Percentiles rank a stretch among this genome's conserved stretches.
Conservation (phyloP, 2,329 filamentous ascomycete species). For the Endoconidiophora laricicola region DNA sequence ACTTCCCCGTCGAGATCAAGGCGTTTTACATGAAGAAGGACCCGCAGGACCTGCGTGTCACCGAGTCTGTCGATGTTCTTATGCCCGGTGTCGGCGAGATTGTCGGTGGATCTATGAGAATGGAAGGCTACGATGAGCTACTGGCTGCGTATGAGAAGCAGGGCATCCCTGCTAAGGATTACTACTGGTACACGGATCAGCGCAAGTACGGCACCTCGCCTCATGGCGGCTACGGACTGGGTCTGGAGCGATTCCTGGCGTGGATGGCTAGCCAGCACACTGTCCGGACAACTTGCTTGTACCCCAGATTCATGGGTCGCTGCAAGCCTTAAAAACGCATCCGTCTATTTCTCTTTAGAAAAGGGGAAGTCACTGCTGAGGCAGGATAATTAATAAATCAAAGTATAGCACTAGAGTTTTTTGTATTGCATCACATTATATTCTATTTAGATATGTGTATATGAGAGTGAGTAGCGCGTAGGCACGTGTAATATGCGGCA, state of each 20-base stretch:
- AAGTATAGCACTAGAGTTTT: constrained; percentile 12
- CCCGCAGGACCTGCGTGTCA: constrained; percentile 59
- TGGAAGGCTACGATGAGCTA: constrained; percentile 78
- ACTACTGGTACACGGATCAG: constrained; percentile 99
- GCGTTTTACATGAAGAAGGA: constrained; percentile 98
- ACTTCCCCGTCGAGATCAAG: constrained; percentile 96
- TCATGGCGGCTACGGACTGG: constrained; percentile 85
- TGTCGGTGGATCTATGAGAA: constrained; percentile 91
- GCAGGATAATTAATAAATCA: constrained; percentile 1
- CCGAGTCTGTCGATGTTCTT: constrained; percentile 72
- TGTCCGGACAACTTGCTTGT: constrained; percentile 52
- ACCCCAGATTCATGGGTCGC: constrained; percentile 65
- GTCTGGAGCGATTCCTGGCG: constrained; percentile 60
- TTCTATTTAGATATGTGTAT: too few species aligned
- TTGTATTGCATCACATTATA: constrained; percentile 12
- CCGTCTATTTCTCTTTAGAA: too few species aligned
- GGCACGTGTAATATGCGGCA: too few species aligned
- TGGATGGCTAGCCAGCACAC: constrained; percentile 49
- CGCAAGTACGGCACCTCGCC: constrained; percentile 88
- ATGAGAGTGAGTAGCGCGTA: too few species aligned
- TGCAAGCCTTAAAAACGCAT: constrained; percentile 47
- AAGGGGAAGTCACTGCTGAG: neutral
- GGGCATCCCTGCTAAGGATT: constrained; percentile 66
- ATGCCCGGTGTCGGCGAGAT: constrained; percentile 96
- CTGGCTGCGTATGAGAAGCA: constrained; percentile 77